These are phyloP conservation scores for Arthrobotrys sphaeroides DNA, from an alignment of 2,329 filamentous ascomycete genomes.

Conservation along the genomic window DNA sequence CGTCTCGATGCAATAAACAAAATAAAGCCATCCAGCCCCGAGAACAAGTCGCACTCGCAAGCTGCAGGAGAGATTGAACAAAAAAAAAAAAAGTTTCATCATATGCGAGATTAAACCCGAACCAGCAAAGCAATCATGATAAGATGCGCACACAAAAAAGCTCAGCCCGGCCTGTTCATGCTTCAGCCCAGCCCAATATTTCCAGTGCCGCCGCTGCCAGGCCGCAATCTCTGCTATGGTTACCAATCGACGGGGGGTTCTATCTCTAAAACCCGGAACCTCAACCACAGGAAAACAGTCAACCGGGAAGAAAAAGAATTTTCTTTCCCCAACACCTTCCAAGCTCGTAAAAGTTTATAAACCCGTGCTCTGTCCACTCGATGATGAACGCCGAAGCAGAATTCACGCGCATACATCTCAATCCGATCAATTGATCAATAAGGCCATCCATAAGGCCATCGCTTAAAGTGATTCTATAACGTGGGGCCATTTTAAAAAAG, in stretches of 20 bases:
- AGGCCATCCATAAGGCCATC: too few relatives aligned
- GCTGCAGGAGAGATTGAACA: neutral
- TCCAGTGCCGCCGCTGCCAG: neutral
- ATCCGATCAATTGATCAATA: too few relatives aligned
- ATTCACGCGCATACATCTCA: too few relatives aligned
- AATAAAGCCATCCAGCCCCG: neutral
- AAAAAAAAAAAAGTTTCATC: neutral
- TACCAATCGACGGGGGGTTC: too few relatives aligned
- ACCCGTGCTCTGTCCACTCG: too few relatives aligned
- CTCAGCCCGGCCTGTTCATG: neutral
- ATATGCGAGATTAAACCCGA: conserved; percentile 25
- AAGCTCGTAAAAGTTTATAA: neutral
- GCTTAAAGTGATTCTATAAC: too few relatives aligned
- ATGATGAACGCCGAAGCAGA: too few relatives aligned
- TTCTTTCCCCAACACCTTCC: conserved; percentile 9
- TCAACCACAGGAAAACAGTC: too few relatives aligned
- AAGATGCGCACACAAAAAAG: neutral
- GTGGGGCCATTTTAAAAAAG: neutral
- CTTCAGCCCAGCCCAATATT: too few relatives aligned
- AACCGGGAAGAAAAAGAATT: too few relatives aligned
- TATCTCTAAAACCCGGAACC: too few relatives aligned
- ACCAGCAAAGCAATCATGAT: conserved; percentile 38
- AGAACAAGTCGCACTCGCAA: conserved; percentile 31
- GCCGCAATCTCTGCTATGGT: conserved; percentile 39
- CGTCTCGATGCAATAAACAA: neutral